These are phyloP conservation scores for Mortierella hygrophila DNA, from an alignment of 192 early-diverging fungal species.

Conservation along the genomic window DNA sequence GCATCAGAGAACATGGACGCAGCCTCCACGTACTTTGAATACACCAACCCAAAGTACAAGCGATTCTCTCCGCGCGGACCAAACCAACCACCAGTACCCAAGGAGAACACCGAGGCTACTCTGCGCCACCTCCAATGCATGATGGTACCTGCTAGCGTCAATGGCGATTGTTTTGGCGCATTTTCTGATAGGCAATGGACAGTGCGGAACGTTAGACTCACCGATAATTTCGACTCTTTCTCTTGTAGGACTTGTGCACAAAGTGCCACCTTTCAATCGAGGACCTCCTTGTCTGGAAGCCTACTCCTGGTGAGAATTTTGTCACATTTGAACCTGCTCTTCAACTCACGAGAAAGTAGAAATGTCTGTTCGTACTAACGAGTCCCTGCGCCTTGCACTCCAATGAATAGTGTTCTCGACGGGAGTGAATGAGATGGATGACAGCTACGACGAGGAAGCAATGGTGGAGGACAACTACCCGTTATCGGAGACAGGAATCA, in stretches of 20 bases:
- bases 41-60: slow-evolving; percentile 40
- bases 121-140: slow-evolving; percentile 27
- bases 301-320: slow-evolving; percentile 26
- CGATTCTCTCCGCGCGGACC: slow-evolving; percentile 42
- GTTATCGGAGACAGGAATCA: slow-evolving; percentile 47
- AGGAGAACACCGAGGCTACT: slow-evolving; percentile 11
- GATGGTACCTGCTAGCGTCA: slow-evolving; percentile 17
- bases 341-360: background rate
- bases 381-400: background rate
- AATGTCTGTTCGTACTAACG: background rate
- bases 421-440: slow-evolving; percentile 37
- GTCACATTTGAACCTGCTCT: background rate
- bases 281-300: slow-evolving; percentile 38
- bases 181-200: background rate
- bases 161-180: background rate
- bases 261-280: slow-evolving; percentile 45
- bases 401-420: slow-evolving; percentile 36
- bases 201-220: background rate
- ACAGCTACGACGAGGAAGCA: slow-evolving; percentile 48
- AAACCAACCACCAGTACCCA: slow-evolving; percentile 8
- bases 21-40: slow-evolving; percentile 33
- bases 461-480: slow-evolving; percentile 51
- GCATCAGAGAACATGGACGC: slow-evolving; percentile 40
- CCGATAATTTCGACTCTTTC: background rate
- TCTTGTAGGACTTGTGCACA: slow-evolving; percentile 20